Conservation (phyloP, 768 basidiomycete genomes). For the Phlegmacium glaucopus region DNA sequence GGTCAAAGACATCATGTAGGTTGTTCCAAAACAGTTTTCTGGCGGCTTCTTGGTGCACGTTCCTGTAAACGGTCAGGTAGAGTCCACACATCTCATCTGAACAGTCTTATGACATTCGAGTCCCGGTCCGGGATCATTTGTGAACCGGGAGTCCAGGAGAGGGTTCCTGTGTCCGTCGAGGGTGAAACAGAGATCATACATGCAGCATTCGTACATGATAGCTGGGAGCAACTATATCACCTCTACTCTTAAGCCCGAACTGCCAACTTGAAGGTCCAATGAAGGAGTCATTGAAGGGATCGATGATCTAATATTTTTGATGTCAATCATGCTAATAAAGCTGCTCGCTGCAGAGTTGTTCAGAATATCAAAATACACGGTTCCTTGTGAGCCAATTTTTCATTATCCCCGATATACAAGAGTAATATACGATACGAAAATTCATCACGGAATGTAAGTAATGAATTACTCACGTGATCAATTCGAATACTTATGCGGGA, state of each 20-base stretch:
- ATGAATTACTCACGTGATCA: too few species aligned
- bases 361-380: too few species aligned
- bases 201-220: conserved; percentile 15
- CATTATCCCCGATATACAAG: too few species aligned
- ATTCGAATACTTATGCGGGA: too few species aligned
- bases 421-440: too few species aligned
- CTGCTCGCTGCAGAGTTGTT: too few species aligned
- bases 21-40: conserved; percentile 6
- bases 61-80: neutral
- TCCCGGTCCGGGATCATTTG: conserved; percentile 12
- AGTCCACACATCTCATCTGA: conserved; percentile 8
- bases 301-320: too few species aligned
- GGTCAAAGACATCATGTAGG: conserved; percentile 11
- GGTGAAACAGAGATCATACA: conserved; percentile 5
- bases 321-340: too few species aligned
- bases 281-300: too few species aligned
- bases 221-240: conserved; percentile 14
- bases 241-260: neutral
- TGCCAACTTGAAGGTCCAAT: neutral
- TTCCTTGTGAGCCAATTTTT: too few species aligned
- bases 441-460: too few species aligned
- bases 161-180: neutral
- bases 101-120: too few species aligned
- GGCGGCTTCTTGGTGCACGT: neutral
- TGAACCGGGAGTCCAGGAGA: neutral